phyloP scores from a whole-genome alignment of 805 yeast genomes.

The Schizosaccharomyces lindneri region DNA sequence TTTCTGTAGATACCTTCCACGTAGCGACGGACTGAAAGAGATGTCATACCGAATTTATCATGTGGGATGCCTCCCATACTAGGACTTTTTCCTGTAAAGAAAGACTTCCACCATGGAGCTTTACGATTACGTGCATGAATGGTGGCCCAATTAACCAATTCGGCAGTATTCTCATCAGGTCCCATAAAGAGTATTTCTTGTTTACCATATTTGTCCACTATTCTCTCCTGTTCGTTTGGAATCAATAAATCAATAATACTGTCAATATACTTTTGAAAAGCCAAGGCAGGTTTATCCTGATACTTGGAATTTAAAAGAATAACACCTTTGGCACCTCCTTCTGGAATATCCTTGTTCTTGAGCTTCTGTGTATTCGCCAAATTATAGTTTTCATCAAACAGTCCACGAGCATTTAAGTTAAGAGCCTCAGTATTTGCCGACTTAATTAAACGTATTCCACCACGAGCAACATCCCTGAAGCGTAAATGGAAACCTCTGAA shows the following conservation, averaged over 20 bases:
- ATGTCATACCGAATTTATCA: conserved; percentile 94
- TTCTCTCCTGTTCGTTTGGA: conserved; percentile 39
- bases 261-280: conserved; percentile 83
- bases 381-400: conserved; percentile 90
- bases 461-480: conserved; percentile 91
- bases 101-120: conserved; percentile 96
- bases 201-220: conserved; percentile 60
- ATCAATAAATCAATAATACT: conserved; percentile 66
- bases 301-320: conserved; percentile 47
- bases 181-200: conserved; percentile 90
- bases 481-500: conserved; percentile 94
- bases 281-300: conserved; percentile 55
- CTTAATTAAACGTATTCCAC: conserved; percentile 88
- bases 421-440: conserved; percentile 71
- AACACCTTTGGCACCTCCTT: conserved; percentile 97
- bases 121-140: conserved; percentile 75
- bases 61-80: conserved; percentile 91
- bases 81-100: conserved; percentile 88
- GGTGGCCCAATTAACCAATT: conserved; percentile 92
- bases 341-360: conserved; percentile 94
- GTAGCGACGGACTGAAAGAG: conserved; percentile 76
- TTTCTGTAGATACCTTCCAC: conserved; percentile 72
- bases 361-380: conserved; percentile 89
- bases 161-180: conserved; percentile 98
- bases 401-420: conserved; percentile 56